Conservation (phyloP, 345 rosid genomes). For the Arabidopsis arenosa region DNA sequence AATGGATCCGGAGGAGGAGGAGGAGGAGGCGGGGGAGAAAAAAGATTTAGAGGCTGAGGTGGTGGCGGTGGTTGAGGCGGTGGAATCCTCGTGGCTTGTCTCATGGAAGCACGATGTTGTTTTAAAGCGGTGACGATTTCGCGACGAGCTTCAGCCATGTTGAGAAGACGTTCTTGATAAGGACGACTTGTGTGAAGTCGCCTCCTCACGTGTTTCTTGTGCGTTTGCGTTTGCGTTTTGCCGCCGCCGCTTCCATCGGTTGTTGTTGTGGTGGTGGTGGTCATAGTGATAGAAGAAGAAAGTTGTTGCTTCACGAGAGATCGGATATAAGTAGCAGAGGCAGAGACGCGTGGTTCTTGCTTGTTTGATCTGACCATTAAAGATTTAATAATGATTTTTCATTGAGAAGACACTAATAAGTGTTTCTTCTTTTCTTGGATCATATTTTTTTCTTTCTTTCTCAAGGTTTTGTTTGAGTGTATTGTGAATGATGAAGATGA, state of each 20-base stretch:
- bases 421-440: slow-evolving; percentile 12
- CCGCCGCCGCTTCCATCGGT: slow-evolving; percentile 29
- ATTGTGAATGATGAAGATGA: not conserved
- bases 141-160: slow-evolving; percentile 98
- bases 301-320: slow-evolving; percentile 48
- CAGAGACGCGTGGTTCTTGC: slow-evolving; percentile 41
- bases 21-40: slow-evolving; percentile 41
- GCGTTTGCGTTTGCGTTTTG: slow-evolving; percentile 61
- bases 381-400: not conserved
- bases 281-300: slow-evolving; percentile 59
- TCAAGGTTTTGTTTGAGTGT: slow-evolving; percentile 31
- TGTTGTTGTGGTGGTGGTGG: slow-evolving; percentile 42
- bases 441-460: slow-evolving; percentile 3
- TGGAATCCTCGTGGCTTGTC: slow-evolving; percentile 55
- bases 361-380: slow-evolving; percentile 33
- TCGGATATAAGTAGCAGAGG: slow-evolving; percentile 36
- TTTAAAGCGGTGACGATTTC: slow-evolving; percentile 96
- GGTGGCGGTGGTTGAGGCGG: slow-evolving; percentile 55
- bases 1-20: slow-evolving; percentile 49
- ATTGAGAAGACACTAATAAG: not conserved
- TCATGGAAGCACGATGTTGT: slow-evolving; percentile 93
- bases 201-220: slow-evolving; percentile 93
- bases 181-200: slow-evolving; percentile 94
- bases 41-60: slow-evolving; percentile 39
- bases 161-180: slow-evolving; percentile 92